A percentile compares a stretch with the other conserved stretches of the same genome.
Conservation (phyloP, 345 rosid genomes). For the Eucalyptus tenuipes region DNA sequence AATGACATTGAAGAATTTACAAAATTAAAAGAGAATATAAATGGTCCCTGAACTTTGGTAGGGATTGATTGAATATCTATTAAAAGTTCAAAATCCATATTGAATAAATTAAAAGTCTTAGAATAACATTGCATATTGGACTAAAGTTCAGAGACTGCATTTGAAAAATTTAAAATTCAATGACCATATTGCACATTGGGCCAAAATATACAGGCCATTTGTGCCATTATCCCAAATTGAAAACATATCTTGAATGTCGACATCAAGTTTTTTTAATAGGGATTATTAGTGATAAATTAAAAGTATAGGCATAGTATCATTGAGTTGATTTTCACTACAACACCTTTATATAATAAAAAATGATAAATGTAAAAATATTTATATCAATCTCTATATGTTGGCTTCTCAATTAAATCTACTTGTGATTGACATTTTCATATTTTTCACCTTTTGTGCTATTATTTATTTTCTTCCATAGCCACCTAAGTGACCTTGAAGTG, state of each 20-base stretch:
- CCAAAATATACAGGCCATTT: not conserved
- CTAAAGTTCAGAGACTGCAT: too few relatives aligned
- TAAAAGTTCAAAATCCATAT: too few relatives aligned
- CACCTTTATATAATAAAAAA: not conserved
- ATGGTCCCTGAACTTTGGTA: too few relatives aligned
- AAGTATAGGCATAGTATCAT: not conserved
- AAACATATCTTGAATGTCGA: not conserved
- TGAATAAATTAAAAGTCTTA: too few relatives aligned
- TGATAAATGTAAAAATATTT: not conserved
- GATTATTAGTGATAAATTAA: too few relatives aligned
- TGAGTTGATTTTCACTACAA: not conserved
- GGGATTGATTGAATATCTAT: too few relatives aligned
- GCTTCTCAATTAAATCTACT: not conserved
- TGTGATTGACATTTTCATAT: not conserved
- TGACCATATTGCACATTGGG: too few relatives aligned
- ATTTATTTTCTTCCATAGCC: not conserved
- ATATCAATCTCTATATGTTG: not conserved
- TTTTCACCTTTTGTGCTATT: not conserved
- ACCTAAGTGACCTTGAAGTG: not conserved
- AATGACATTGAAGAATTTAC: not conserved
- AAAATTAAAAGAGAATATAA: not conserved
- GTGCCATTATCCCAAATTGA: not conserved
- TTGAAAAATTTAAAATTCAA: too few relatives aligned
- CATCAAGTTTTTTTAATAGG: not conserved
- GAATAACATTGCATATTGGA: too few relatives aligned